A percentile compares a stretch with the other conserved stretches of the same genome.
Conservation (phyloP, 331 rosid species). For the Telfairia occidentalis region DNA sequence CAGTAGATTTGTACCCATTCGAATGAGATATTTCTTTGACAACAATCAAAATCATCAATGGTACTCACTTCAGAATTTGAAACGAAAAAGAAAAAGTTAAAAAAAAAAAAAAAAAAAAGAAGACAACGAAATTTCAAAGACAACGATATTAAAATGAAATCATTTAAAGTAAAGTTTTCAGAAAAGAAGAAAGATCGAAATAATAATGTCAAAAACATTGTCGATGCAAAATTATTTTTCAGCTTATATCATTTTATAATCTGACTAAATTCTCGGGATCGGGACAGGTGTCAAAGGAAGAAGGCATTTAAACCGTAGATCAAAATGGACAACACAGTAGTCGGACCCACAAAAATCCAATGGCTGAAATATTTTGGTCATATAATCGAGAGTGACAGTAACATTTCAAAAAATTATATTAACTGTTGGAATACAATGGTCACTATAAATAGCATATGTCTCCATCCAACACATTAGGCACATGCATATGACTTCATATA, state of each 20-base stretch:
- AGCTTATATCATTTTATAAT: not conserved
- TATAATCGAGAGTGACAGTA: not conserved
- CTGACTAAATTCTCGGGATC: not conserved
- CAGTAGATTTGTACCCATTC: not conserved
- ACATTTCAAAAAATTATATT: not conserved
- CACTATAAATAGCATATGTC: not conserved
- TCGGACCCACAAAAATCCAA: no score
- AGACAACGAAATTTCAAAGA: not conserved
- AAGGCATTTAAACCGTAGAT: not conserved
- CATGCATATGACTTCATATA: conserved; percentile 2
- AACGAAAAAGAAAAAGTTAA: no score
- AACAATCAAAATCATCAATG: not conserved
- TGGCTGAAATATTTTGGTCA: not conserved
- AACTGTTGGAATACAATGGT: not conserved
- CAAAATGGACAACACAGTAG: not conserved
- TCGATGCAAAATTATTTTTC: not conserved
- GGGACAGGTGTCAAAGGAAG: not conserved
- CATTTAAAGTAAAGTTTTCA: not conserved
- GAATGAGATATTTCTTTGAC: not conserved
- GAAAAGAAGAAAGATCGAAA: not conserved
- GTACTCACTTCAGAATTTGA: not conserved
- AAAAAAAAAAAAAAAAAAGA: no score
- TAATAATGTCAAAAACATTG: not conserved
- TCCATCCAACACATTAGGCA: not conserved
- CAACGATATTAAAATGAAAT: not conserved